These are phyloP conservation scores for Domatiomyces globalis DNA, from an alignment of 2,329 filamentous ascomycete species.

Conservation along the genomic window DNA sequence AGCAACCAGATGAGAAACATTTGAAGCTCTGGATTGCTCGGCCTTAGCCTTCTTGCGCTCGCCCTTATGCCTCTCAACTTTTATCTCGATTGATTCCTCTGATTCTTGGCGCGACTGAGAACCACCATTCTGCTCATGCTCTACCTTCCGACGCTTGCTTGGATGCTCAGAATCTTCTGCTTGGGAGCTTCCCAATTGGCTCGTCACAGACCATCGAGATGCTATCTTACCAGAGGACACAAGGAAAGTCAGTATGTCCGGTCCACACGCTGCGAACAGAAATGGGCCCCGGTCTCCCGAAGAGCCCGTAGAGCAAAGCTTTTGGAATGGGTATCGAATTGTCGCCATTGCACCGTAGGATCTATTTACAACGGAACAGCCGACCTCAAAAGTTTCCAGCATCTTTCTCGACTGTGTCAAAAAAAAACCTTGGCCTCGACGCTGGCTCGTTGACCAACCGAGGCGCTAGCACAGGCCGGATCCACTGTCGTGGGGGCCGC, in stretches of 20 bases:
- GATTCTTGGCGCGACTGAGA: slow-evolving; percentile 10
- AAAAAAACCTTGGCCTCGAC: no score
- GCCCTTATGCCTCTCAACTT: slow-evolving; percentile 17
- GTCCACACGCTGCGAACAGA: slow-evolving; percentile 60
- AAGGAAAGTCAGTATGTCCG: slow-evolving; percentile 54
- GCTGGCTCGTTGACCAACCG: no score
- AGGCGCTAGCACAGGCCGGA: no score
- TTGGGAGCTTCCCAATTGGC: not conserved
- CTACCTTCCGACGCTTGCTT: slow-evolving; percentile 30
- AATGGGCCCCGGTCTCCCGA: slow-evolving; percentile 27
- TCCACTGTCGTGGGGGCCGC: no score
- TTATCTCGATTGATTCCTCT: slow-evolving; percentile 18
- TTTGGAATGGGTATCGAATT: slow-evolving; percentile 47
- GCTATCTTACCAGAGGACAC: slow-evolving; percentile 20
- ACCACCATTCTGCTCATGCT: slow-evolving; percentile 10
- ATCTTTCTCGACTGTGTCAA: no score
- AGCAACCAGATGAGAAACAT: slow-evolving; percentile 54
- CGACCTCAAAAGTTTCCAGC: no score
- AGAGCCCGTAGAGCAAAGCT: slow-evolving; percentile 34
- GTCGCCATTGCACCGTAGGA: slow-evolving; percentile 18
- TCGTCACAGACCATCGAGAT: not conserved
- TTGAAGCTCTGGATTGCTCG: slow-evolving; percentile 19
- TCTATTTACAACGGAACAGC: not conserved
- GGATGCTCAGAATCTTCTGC: slow-evolving; percentile 21
- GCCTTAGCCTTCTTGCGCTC: slow-evolving; percentile 13